Conservation (phyloP, 1,139 yeast species). For the Kodamaea derodonti region DNA sequence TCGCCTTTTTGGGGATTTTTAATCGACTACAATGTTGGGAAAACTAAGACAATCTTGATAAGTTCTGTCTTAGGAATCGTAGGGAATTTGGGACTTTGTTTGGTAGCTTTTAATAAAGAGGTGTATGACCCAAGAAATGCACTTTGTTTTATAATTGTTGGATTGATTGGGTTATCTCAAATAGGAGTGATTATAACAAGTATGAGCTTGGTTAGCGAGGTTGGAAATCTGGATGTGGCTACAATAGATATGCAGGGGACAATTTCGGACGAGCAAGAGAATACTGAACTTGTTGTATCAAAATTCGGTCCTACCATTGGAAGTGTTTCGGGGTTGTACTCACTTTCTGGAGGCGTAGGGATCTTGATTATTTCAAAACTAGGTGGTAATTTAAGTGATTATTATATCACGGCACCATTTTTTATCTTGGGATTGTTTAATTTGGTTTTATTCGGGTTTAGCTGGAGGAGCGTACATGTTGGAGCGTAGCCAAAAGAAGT, state of each 20-base stretch:
- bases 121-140: constrained; percentile 35
- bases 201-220: constrained; percentile 36
- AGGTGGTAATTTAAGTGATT: constrained; percentile 62
- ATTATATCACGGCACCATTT: constrained; percentile 59
- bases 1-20: constrained; percentile 65
- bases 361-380: constrained; percentile 54
- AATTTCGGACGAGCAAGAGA: not conserved
- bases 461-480: constrained; percentile 2
- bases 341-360: constrained; percentile 68
- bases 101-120: constrained; percentile 8
- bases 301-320: constrained; percentile 40
- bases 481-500: no score
- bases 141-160: constrained; percentile 27
- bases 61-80: constrained; percentile 32
- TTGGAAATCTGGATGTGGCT: not conserved
- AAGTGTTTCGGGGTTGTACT: constrained; percentile 64
- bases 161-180: constrained; percentile 41
- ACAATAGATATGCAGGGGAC: not conserved
- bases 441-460: constrained; percentile 13
- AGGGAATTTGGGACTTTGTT: constrained; percentile 33
- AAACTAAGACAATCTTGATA: constrained; percentile 19
- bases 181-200: constrained; percentile 56
- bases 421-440: constrained; percentile 49
- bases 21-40: constrained; percentile 46
- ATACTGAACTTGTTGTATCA: not conserved